Conservation (phyloP, 352 stramenopile genomes). For the Pythium aphanidermatum region DNA sequence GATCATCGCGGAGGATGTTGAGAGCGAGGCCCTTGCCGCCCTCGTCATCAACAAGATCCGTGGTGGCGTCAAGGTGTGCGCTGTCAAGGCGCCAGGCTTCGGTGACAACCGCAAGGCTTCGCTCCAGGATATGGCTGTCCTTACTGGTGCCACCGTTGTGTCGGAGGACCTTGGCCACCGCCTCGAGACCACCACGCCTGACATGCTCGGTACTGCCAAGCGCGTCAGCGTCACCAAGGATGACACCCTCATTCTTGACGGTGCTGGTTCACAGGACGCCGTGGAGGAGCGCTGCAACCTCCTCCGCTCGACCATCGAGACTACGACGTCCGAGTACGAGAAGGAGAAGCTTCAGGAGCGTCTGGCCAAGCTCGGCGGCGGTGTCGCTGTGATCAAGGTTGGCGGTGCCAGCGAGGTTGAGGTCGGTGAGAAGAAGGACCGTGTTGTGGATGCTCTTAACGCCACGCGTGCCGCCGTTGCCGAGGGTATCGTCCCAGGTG, state of each 20-base stretch:
- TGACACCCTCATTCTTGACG: conserved; percentile 98
- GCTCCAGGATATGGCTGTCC: conserved; percentile 98
- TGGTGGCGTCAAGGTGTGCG: conserved; percentile 98
- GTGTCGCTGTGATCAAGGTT: conserved; percentile 99
- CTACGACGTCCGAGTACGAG: conserved; percentile 98
- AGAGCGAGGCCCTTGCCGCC: conserved; percentile 97
- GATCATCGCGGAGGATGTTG: conserved; percentile 99
- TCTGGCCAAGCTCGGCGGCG: conserved; percentile 98
- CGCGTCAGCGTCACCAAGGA: conserved; percentile 98
- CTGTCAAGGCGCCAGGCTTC: conserved; percentile 99
- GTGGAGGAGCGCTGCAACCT: conserved; percentile 97
- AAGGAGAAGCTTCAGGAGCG: conserved; percentile 99
- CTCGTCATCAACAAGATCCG: conserved; percentile 99
- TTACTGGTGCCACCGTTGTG: conserved; percentile 97
- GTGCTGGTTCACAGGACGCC: conserved; percentile 85
- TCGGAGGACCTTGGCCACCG: conserved; percentile 98
- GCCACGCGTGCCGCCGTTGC: conserved; percentile 98
- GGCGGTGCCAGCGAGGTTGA: conserved; percentile 98
- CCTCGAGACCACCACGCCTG: conserved; percentile 93
- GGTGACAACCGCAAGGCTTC: conserved; percentile 99
- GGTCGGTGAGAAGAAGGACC: conserved; percentile 99
- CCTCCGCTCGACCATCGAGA: conserved; percentile 93
- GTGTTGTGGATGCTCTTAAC: conserved; percentile 99
- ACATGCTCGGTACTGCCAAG: conserved; percentile 95
- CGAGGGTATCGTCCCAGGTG: conserved; percentile 98